phyloP scores from a whole-genome alignment of 2,329 filamentous ascomycete species.

The Aspergillus fumigatiaffinis region DNA sequence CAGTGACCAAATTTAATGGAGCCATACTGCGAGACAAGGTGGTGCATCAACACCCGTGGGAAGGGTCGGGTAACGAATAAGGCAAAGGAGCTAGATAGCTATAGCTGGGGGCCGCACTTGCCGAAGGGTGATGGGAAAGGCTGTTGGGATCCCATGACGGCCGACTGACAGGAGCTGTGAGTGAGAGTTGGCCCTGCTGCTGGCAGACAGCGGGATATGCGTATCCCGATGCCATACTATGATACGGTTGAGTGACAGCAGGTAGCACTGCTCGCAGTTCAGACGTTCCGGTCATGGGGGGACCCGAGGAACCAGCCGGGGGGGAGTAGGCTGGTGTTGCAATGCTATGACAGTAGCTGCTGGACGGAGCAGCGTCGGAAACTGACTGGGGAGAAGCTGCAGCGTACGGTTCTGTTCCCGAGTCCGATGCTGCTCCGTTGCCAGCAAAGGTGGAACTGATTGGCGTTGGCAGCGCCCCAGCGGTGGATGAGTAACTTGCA shows the following conservation, averaged over 20 bases:
- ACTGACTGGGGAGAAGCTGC: constrained; percentile 48
- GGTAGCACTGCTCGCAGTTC: constrained; percentile 38
- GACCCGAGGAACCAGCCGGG: constrained; percentile 28
- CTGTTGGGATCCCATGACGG: constrained; percentile 37
- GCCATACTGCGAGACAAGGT: constrained; percentile 1
- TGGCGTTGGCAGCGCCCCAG: constrained; percentile 41
- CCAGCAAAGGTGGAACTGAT: constrained; percentile 37
- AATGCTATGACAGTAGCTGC: constrained; percentile 42
- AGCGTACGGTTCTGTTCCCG: constrained; percentile 46
- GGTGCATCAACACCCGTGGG: constrained; percentile 20
- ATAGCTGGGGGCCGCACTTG: constrained; percentile 28
- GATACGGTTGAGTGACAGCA: constrained; percentile 29
- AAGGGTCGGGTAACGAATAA: constrained; percentile 29
- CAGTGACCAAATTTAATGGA: background rate
- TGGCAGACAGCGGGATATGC: constrained; percentile 32
- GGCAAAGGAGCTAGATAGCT: constrained; percentile 31
- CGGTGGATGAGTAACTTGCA: constrained; percentile 66
- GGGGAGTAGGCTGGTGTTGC: constrained; percentile 45
- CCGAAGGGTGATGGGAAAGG: constrained; percentile 24
- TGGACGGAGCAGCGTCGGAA: constrained; percentile 42
- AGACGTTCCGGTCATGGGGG: constrained; percentile 28
- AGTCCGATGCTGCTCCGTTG: constrained; percentile 44
- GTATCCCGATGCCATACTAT: constrained; percentile 26
- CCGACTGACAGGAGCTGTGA: constrained; percentile 31
- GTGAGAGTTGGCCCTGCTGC: constrained; percentile 22